Percentiles rank a stretch among this genome's conserved stretches.
phyloP scores from a whole-genome alignment of 2,329 filamentous ascomycete genomes.

The Scedosporium aurantiacum region DNA sequence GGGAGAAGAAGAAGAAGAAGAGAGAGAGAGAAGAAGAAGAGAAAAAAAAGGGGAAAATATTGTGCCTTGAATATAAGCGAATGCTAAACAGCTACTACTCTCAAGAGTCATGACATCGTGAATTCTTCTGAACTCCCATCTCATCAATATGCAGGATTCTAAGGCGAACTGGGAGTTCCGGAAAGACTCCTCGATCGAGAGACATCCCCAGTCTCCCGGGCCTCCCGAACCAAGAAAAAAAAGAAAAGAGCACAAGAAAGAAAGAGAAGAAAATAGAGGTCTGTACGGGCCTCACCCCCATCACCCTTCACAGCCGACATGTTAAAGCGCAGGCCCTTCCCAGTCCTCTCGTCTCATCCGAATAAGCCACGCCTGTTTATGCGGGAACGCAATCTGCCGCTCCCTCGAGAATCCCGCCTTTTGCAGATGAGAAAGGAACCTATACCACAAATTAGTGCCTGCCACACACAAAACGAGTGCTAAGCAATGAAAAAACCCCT shows the following conservation, averaged over 20 bases:
- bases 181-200: not conserved
- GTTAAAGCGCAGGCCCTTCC: slow-evolving; percentile 53
- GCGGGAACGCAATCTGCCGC: slow-evolving; percentile 73
- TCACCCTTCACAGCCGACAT: not conserved
- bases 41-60: not conserved
- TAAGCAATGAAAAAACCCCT: not conserved
- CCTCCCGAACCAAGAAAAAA: not conserved
- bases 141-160: not conserved
- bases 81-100: not conserved
- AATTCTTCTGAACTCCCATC: not conserved
- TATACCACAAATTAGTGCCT: slow-evolving; percentile 10
- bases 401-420: slow-evolving; percentile 74
- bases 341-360: slow-evolving; percentile 70
- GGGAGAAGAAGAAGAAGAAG: too few species aligned
- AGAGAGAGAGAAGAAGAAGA: not conserved
- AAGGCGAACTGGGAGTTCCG: too few species aligned
- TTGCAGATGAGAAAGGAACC: slow-evolving; percentile 50
- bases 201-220: not conserved
- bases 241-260: not conserved
- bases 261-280: not conserved
- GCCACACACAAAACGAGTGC: not conserved
- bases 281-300: not conserved
- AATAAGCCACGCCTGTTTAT: slow-evolving; percentile 86
- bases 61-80: not conserved
- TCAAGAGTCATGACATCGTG: not conserved